Percentiles rank a stretch among this genome's conserved stretches.
These are phyloP conservation scores for Gracilaria domingensis DNA, from an alignment of 23 red algal genomes.

Conservation along the genomic window DNA sequence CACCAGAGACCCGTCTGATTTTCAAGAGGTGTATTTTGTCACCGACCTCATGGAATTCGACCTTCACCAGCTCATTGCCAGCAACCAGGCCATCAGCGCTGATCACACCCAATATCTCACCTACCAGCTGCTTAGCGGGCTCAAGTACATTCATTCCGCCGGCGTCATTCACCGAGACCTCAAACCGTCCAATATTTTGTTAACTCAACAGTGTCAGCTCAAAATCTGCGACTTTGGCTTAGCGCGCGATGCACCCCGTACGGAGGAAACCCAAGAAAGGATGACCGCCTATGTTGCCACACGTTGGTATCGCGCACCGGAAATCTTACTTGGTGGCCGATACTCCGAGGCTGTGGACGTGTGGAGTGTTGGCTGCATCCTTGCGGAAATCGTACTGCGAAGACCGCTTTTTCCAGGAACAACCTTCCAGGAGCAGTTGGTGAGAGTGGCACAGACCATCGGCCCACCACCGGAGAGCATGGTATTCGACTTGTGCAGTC, in stretches of 20 bases:
- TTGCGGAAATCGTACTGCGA: constrained; percentile 89
- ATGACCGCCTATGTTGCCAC: constrained; percentile 92
- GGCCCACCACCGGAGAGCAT: constrained; percentile 70
- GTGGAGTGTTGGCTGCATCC: constrained; percentile 95
- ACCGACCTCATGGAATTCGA: constrained; percentile 97
- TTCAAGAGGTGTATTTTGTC: constrained; percentile 96
- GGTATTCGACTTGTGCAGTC: constrained; percentile 52
- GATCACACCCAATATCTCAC: constrained; percentile 95
- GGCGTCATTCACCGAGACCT: constrained; percentile 96
- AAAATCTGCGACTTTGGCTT: constrained; percentile 92
- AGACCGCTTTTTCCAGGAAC: constrained; percentile 90
- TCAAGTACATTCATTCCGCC: constrained; percentile 97
- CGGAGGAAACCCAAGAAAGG: background rate
- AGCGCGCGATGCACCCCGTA: constrained; percentile 64
- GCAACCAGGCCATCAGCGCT: constrained; percentile 79
- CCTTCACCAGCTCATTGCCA: constrained; percentile 95
- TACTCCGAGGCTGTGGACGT: constrained; percentile 92
- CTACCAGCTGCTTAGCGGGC: constrained; percentile 91
- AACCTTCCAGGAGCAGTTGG: constrained; percentile 78
- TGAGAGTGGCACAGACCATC: constrained; percentile 76
- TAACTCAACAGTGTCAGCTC: constrained; percentile 88
- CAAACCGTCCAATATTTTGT: constrained; percentile 96
- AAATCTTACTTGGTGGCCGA: constrained; percentile 79
- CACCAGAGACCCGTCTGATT: constrained; percentile 32
- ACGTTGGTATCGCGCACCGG: constrained; percentile 92